phyloP scores from a whole-genome alignment of 495 filamentous ascomycete species.

The Hypoxylon rickii region DNA sequence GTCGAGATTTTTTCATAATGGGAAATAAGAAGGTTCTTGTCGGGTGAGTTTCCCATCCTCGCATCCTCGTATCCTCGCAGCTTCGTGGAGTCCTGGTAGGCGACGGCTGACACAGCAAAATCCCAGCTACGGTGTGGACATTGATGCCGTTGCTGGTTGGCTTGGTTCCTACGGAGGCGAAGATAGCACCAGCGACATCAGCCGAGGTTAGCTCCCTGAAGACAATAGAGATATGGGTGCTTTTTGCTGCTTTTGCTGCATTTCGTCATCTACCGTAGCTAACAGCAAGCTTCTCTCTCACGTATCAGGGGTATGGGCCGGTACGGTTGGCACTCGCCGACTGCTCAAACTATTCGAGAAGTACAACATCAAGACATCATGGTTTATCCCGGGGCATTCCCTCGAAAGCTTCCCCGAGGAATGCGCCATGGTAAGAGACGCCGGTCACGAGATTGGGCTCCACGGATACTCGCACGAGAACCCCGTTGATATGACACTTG shows the following conservation, averaged over 20 bases:
- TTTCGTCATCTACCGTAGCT: no score
- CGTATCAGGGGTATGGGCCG: conserved; percentile 66
- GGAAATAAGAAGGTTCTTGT: conserved; percentile 65
- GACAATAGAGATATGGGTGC: neutral
- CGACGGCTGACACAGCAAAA: conserved; percentile 10
- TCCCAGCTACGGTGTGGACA: conserved; percentile 46
- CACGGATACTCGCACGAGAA: conserved; percentile 81
- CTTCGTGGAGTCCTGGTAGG: no score
- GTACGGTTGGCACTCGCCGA: conserved; percentile 70
- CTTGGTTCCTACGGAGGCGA: conserved; percentile 41
- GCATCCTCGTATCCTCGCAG: neutral
- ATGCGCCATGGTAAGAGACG: conserved; percentile 71
- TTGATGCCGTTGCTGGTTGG: conserved; percentile 56
- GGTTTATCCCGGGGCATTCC: conserved; percentile 82
- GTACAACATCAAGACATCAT: conserved; percentile 80
- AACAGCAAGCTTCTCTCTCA: neutral
- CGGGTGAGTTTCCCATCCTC: conserved; percentile 21
- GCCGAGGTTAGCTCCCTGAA: conserved; percentile 42
- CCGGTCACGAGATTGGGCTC: conserved; percentile 78
- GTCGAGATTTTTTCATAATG: conserved; percentile 46
- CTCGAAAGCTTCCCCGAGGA: conserved; percentile 80
- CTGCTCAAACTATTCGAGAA: conserved; percentile 77
- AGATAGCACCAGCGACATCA: conserved; percentile 56
- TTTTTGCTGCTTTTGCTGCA: neutral
- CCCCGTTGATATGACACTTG: conserved; percentile 68